Evolutionary conservation across 164 flowering plant genomes (phyloP).

Genomic region (Stephania cephalantha): DNA sequence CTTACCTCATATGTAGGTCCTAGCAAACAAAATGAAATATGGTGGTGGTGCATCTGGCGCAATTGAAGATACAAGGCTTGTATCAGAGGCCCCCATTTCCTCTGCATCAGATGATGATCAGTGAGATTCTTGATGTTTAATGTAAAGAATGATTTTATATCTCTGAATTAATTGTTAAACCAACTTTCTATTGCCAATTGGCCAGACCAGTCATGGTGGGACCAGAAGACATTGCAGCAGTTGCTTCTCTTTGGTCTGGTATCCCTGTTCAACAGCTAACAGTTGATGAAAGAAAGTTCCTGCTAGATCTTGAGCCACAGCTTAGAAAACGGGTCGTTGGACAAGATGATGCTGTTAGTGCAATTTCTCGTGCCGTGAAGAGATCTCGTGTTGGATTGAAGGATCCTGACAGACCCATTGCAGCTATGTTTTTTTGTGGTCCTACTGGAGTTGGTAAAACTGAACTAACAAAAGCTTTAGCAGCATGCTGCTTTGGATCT

Average conservation of each 20-base stretch:
- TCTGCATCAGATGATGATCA: constrained; percentile 34
- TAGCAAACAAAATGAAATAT: constrained; percentile 36
- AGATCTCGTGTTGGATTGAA: constrained; percentile 76
- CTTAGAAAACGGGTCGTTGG: constrained; percentile 66
- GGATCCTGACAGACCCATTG: constrained; percentile 77
- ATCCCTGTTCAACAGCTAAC: constrained; percentile 79
- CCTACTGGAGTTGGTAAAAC: constrained; percentile 97
- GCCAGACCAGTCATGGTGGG: constrained; percentile 55
- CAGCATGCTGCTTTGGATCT: constrained; percentile 79
- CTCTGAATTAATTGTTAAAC: constrained; percentile 2
- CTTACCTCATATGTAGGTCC: constrained; percentile 31
- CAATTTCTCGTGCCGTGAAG: constrained; percentile 79
- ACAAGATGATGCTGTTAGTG: constrained; percentile 83
- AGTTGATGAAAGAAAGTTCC: constrained; percentile 54
- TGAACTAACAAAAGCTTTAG: constrained; percentile 81
- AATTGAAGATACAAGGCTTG: constrained; percentile 24
- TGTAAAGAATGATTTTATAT: constrained; percentile 2
- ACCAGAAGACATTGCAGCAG: constrained; percentile 69
- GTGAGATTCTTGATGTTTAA: constrained; percentile 31
- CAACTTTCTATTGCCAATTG: constrained; percentile 12
- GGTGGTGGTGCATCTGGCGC: constrained; percentile 22
- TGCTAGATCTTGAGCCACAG: constrained; percentile 61
- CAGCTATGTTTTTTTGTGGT: constrained; percentile 79
- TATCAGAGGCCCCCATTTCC: constrained; percentile 27
- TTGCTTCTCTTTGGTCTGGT: constrained; percentile 81